Percentiles rank a stretch among this genome's conserved stretches.
phyloP scores from a whole-genome alignment of 768 basidiomycete species.

The Austroboletus eburneus region DNA sequence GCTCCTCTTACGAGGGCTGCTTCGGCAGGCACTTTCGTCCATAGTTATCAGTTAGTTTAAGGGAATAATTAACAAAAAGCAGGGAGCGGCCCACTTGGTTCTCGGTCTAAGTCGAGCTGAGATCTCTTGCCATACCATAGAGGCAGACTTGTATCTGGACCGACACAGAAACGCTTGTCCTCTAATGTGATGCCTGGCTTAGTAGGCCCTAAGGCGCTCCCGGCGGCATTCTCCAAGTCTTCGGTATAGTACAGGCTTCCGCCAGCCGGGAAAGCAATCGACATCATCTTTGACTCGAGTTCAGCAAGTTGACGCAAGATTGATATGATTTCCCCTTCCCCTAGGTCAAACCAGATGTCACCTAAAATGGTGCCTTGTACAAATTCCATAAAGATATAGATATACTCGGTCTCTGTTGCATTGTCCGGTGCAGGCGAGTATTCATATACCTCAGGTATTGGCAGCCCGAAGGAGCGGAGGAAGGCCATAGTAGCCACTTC shows the following conservation, averaged over 20 bases:
- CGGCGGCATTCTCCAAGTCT: not conserved
- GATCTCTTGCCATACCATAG: not conserved
- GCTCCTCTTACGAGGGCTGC: not conserved
- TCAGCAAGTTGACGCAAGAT: not conserved
- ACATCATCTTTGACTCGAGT: constrained; percentile 6
- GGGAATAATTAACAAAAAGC: not conserved
- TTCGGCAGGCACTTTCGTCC: not conserved
- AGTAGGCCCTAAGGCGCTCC: too few relatives aligned
- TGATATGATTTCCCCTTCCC: not conserved
- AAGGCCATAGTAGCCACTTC: constrained; percentile 3
- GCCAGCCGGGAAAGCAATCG: constrained; percentile 1
- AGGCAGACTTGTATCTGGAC: too few relatives aligned
- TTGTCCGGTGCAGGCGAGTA: not conserved
- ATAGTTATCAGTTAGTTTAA: constrained; percentile 20
- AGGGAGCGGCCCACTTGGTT: not conserved
- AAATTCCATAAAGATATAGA: constrained; percentile 5
- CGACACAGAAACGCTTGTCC: not conserved
- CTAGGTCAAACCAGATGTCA: not conserved
- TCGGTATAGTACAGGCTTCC: not conserved
- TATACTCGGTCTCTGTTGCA: constrained; percentile 25
- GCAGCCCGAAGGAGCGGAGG: constrained; percentile 4
- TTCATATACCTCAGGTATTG: not conserved
- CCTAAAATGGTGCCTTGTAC: not conserved
- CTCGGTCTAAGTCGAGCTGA: not conserved
- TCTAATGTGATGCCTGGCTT: not conserved